Percentiles rank a stretch among this genome's conserved stretches.
These are phyloP conservation scores for Orbilia brochopaga DNA, from an alignment of 2,329 filamentous ascomycete genomes.

Conservation along the genomic window DNA sequence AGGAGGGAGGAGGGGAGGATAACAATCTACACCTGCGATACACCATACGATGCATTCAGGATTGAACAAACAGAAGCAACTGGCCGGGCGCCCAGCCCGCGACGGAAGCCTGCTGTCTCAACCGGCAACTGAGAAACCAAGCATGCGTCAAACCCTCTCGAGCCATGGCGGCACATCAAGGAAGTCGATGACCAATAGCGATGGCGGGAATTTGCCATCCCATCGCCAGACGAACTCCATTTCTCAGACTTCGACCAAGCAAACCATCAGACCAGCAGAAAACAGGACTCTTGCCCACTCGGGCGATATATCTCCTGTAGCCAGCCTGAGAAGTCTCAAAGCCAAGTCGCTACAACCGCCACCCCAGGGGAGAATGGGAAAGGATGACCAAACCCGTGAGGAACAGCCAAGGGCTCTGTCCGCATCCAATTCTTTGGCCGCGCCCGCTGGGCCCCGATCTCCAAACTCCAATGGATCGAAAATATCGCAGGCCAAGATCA, in stretches of 20 bases:
- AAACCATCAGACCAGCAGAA: conserved; percentile 12
- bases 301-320: conserved; percentile 37
- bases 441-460: conserved; percentile 27
- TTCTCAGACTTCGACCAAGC: conserved; percentile 1
- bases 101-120: conserved; percentile 22
- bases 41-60: conserved; percentile 21
- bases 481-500: conserved; percentile 30
- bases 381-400: conserved; percentile 1
- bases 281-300: background rate
- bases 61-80: conserved; percentile 39
- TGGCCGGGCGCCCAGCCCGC: conserved; percentile 20
- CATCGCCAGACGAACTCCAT: conserved; percentile 8
- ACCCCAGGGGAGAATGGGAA: conserved; percentile 7
- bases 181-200: conserved; percentile 24
- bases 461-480: conserved; percentile 24
- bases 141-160: conserved; percentile 18
- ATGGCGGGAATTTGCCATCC: background rate
- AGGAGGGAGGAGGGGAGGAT: conserved; percentile 64
- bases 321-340: conserved; percentile 38
- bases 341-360: conserved; percentile 43
- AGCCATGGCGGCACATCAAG: conserved; percentile 27
- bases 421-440: conserved; percentile 29
- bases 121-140: conserved; percentile 18
- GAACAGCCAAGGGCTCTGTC: conserved; percentile 40
- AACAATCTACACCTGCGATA: background rate